phyloP scores from a whole-genome alignment of 768 basidiomycete genomes.

The Nidularia sp. region DNA sequence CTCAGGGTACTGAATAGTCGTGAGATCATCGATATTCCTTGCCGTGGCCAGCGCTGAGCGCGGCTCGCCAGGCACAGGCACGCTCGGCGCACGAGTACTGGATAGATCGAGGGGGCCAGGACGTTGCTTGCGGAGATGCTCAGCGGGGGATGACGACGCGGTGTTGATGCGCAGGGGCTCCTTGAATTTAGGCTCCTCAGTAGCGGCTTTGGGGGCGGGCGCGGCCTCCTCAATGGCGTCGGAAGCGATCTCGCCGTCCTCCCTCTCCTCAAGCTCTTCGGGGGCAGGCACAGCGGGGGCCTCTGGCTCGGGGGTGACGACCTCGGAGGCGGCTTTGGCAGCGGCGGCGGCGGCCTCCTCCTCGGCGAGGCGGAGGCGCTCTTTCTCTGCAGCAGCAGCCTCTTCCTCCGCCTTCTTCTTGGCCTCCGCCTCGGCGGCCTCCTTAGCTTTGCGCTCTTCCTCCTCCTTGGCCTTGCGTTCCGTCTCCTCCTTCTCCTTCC shows the following conservation, averaged over 20 bases:
- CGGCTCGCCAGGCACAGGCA: constrained; percentile 43
- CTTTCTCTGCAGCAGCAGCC: constrained; percentile 34
- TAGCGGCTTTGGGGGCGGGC: constrained; percentile 22
- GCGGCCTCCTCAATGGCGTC: constrained; percentile 36
- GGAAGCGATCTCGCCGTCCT: constrained; percentile 47
- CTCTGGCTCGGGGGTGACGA: constrained; percentile 13
- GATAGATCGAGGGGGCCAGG: constrained; percentile 76
- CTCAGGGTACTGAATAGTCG: constrained; percentile 74
- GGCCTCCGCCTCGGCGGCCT: constrained; percentile 13
- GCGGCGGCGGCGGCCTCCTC: constrained; percentile 26
- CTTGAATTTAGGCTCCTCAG: constrained; percentile 35
- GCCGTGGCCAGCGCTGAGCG: constrained; percentile 78
- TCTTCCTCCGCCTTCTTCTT: constrained; percentile 36
- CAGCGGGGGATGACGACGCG: constrained; percentile 33
- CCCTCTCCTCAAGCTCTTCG: constrained; percentile 32
- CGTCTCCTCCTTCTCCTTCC: constrained; percentile 24
- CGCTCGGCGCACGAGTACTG: constrained; percentile 36
- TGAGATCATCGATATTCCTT: constrained; percentile 79
- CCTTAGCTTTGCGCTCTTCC: constrained; percentile 14
- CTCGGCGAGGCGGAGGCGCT: constrained; percentile 22
- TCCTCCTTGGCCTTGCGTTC: constrained; percentile 50
- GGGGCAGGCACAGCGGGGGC: constrained; percentile 13
- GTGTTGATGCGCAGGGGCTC: constrained; percentile 68
- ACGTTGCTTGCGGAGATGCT: constrained; percentile 41
- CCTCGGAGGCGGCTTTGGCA: constrained; percentile 24